These are phyloP conservation scores for Amniculicola lignicola DNA, from an alignment of 495 filamentous ascomycete species.

Conservation along the genomic window DNA sequence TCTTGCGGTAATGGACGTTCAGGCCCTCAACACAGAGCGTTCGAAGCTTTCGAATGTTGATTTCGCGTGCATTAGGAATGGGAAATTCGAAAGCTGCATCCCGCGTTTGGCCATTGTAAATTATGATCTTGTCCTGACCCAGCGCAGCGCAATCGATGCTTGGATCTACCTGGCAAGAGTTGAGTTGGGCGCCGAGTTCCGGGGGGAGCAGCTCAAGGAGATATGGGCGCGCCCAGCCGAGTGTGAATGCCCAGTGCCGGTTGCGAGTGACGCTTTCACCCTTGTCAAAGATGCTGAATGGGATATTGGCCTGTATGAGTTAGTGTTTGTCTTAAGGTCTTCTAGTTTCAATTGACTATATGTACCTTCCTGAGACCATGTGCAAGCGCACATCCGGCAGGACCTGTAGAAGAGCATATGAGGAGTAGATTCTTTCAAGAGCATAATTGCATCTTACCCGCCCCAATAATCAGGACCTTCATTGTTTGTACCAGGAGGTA, in stretches of 20 bases:
- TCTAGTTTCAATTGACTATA: background rate
- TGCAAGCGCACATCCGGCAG: slow-evolving; percentile 21
- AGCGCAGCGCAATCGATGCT: slow-evolving; percentile 11
- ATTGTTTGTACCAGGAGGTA: too few relatives aligned
- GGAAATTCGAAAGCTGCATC: slow-evolving; percentile 19
- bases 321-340: too few relatives aligned
- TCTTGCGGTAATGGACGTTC: slow-evolving; percentile 20
- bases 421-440: background rate
- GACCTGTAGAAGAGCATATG: background rate
- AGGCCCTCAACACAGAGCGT: slow-evolving; percentile 11
- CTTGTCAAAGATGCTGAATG: slow-evolving; percentile 22
- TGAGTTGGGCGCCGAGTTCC: slow-evolving; percentile 11
- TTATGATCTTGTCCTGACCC: slow-evolving; percentile 16
- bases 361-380: slow-evolving; percentile 23
- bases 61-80: slow-evolving; percentile 15
- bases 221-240: slow-evolving; percentile 23
- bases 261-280: slow-evolving; percentile 8
- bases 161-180: slow-evolving; percentile 21
- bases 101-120: slow-evolving; percentile 18
- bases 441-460: background rate
- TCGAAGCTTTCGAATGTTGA: slow-evolving; percentile 22
- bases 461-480: slow-evolving; percentile 9
- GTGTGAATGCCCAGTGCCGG: slow-evolving; percentile 24
- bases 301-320: slow-evolving; percentile 7
- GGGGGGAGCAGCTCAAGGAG: slow-evolving; percentile 16